Evolutionary conservation across 768 basidiomycete species (phyloP).

Genomic region (Rubroboletus satanas): DNA sequence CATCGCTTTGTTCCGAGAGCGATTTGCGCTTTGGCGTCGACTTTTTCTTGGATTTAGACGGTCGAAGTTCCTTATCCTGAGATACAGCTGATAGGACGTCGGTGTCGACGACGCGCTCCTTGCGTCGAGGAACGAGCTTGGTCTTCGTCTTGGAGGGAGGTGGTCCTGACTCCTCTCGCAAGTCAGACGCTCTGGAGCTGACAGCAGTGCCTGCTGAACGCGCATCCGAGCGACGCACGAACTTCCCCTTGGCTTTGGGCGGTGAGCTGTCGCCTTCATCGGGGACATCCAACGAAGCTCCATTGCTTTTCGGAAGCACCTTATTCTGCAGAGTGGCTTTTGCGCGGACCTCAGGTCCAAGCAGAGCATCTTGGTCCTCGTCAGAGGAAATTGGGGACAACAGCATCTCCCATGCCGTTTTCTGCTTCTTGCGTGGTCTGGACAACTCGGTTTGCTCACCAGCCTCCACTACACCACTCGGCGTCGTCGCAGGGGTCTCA

Average conservation of each 20-base stretch:
- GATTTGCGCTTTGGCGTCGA: not conserved
- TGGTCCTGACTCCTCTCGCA: not conserved
- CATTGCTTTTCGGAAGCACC: not conserved
- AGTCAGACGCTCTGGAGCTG: not conserved
- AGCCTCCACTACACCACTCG: not conserved
- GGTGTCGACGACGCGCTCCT: not conserved
- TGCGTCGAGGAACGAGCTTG: not conserved
- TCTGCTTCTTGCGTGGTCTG: conserved; percentile 23
- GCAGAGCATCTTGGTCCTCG: not conserved
- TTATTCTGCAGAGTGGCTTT: not conserved
- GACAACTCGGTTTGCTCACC: not conserved
- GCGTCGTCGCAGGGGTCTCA: not conserved
- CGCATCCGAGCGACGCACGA: not conserved
- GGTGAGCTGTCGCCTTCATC: conserved; percentile 4
- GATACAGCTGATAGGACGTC: not conserved
- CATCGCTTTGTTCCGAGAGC: not conserved
- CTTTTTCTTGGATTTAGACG: not conserved
- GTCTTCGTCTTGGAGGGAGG: not conserved
- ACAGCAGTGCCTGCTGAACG: not conserved
- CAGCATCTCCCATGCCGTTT: not conserved
- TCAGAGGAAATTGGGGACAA: conserved; percentile 13
- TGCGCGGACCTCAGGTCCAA: not conserved
- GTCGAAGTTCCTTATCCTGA: conserved; percentile 4
- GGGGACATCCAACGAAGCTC: not conserved
- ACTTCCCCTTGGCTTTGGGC: conserved; percentile 4